Evolutionary conservation across 371 early-diverging fungal genomes (phyloP).

Genomic region (Mortierella sp.): DNA sequence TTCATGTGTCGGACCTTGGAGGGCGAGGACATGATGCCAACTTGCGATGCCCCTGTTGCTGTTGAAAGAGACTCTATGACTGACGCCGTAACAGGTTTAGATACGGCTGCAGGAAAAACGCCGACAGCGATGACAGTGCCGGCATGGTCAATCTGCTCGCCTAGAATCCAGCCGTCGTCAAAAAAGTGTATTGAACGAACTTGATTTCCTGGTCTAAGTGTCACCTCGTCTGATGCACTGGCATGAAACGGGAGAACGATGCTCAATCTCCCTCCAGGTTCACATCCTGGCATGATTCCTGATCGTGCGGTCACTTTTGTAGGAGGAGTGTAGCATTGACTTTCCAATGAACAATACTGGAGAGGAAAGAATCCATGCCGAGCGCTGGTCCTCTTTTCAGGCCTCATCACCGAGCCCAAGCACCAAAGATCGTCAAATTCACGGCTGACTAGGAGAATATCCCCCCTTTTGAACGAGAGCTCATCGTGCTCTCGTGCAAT

Average conservation of each 20-base stretch:
- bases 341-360: slow-evolving; percentile 46
- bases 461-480: slow-evolving; percentile 50
- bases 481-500: slow-evolving; percentile 51
- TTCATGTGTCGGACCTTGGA: slow-evolving; percentile 38
- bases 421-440: slow-evolving; percentile 55
- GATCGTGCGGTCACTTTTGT: slow-evolving; percentile 23
- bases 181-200: slow-evolving; percentile 48
- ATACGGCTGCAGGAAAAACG: slow-evolving; percentile 27
- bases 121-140: slow-evolving; percentile 32
- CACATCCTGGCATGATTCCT: slow-evolving; percentile 25
- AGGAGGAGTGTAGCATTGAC: slow-evolving; percentile 42
- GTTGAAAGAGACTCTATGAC: slow-evolving; percentile 16
- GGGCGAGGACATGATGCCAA: slow-evolving; percentile 33
- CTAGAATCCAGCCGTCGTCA: slow-evolving; percentile 51
- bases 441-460: slow-evolving; percentile 37
- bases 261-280: slow-evolving; percentile 38
- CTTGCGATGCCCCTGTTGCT: slow-evolving; percentile 15
- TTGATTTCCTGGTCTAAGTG: slow-evolving; percentile 49
- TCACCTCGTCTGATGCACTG: slow-evolving; percentile 31
- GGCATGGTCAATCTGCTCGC: slow-evolving; percentile 50
- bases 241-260: slow-evolving; percentile 43
- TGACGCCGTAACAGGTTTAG: slow-evolving; percentile 36
- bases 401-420: slow-evolving; percentile 45
- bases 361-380: slow-evolving; percentile 51
- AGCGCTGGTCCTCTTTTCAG: slow-evolving; percentile 41